Evolutionary conservation across 495 filamentous ascomycete genomes (phyloP), one percentile per base, ranked within the genome.

Genomic region (Pseudotulostoma volvatum): DNA sequence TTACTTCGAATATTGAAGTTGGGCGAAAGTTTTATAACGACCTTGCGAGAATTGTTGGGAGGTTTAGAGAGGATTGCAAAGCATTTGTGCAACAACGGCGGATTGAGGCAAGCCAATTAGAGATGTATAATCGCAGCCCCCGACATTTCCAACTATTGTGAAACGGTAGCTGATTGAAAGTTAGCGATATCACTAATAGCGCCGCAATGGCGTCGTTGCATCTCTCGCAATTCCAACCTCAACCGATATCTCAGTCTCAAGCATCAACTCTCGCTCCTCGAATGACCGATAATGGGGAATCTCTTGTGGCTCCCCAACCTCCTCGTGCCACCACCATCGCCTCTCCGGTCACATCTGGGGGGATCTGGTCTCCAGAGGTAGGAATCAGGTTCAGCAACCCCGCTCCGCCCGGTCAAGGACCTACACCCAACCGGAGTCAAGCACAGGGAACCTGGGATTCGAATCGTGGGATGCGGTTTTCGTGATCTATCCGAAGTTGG

Each of bases 11-110:
- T 49, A 60, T 94, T 0, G 84, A 95, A 39, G 81, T 79, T 0
- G 90, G 84, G 1, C 61, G 88, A 31, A 94, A 93, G 48, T 97
- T 97, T 54, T 97, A 96, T 61, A 96, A 97, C 51, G 87, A 95
- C 49, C 70, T 97, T 1, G 81, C 76, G 31, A 81, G 79, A 55
- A 86, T 94, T 32, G 76, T 94, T 1, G 74, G 66, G 7, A 67
- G 78, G 17, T 84, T 84, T 45, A 68, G 82, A 15, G 86, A 92
- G 43, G 82, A 81, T 25, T 76, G 70, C 23, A 77, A 78, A 46
- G 71, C 66, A 7, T 95, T 90, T 59, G 80, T 79, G 5, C 79
- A 85, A 18, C 71, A 80, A 48, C 66, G 90, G 40, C 71, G 85
- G 32, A 71, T 76, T 47, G 88, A 97, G 44, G 87, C 84, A 0